A percentile compares a stretch with the other conserved stretches of the same genome.
These are phyloP conservation scores for Mycena olivaceomarginata DNA, from an alignment of 768 basidiomycete genomes.

Conservation along the genomic window DNA sequence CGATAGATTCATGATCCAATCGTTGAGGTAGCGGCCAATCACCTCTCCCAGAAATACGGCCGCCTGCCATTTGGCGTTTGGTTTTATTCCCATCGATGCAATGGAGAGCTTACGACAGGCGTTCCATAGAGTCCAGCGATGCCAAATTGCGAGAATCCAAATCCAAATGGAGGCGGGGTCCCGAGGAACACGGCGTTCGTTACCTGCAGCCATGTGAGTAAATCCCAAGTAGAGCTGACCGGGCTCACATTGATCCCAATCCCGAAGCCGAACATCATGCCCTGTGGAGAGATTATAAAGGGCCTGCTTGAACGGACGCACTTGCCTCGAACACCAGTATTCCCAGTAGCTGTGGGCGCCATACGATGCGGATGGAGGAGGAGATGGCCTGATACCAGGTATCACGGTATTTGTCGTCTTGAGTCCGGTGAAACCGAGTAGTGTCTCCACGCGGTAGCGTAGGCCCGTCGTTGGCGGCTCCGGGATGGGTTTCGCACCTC, in stretches of 20 bases:
- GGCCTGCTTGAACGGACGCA: neutral
- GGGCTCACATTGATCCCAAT: conserved; percentile 74
- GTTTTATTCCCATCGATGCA: neutral
- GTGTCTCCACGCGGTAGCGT: conserved; percentile 72
- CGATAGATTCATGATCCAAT: conserved; percentile 67
- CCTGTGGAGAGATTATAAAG: conserved; percentile 38
- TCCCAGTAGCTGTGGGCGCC: conserved; percentile 76
- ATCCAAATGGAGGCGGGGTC: conserved; percentile 70
- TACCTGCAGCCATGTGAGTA: conserved; percentile 59
- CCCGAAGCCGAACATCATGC: conserved; percentile 77
- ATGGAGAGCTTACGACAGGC: conserved; percentile 64
- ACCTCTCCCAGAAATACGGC: conserved; percentile 72
- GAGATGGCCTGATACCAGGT: conserved; percentile 68
- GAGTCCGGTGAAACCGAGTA: conserved; percentile 77
- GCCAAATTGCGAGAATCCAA: conserved; percentile 65
- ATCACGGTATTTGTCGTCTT: conserved; percentile 74
- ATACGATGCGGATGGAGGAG: conserved; percentile 68
- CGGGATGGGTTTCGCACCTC: conserved; percentile 71
- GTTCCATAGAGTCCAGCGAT: conserved; percentile 74
- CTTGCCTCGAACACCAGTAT: conserved; percentile 69
- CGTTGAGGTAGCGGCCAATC: conserved; percentile 70
- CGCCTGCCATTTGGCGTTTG: conserved; percentile 54
- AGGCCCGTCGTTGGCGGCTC: conserved; percentile 61
- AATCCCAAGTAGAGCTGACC: neutral
- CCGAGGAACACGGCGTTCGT: conserved; percentile 82